Evolutionary conservation across 768 basidiomycete species (phyloP), one percentile per base, ranked within the genome.

Genomic region (Auricularia sp.): DNA sequence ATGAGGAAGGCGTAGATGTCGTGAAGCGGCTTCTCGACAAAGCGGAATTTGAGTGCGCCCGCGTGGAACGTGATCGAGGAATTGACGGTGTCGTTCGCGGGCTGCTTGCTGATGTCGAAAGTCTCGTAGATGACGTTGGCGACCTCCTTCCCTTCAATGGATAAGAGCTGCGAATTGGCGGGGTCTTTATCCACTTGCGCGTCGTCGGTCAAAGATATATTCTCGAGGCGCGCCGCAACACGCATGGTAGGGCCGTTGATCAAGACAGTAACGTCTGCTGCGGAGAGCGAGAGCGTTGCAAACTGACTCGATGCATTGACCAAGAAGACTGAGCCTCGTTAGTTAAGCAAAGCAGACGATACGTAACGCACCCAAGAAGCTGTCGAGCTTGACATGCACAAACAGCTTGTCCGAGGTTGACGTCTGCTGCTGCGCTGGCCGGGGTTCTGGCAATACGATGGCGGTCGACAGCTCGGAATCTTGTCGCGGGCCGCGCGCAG

Each of bases 81-180:
- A 72, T 92, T 93, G 74, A 94, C 82, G 36, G 92, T 92, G 14
- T 82, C 78, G 74, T 90, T 88, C 3, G 79, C 77, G 54, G 87
- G 83, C 63, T 84, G 69, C 65, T 83, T 88, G 36, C 78, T 74
- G 2, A 91, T 83, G 73, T 95, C 90, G 75, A 84, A 94, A 0
- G 93, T 98, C 73, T 95, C 89, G 75, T 98, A 99, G 64, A 82
- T 83, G 78, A 99, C 92, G 74, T 96, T 90, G 18, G 94, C 95
- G 47, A 99, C 86, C 71, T 98, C 88, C 70, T 91, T 84, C 61
- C 95, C 97, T 70, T 98, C 92, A 65, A 98, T 98, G 37, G 93
- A 91, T 65, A 98, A 77, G 3, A 98, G 81, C 68, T 92, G 83
- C 71, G 90, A 89, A 77, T 95, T 95, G 61, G 85, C 83, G 3